These are phyloP conservation scores for Metschnikowia baotianmanensis DNA, from an alignment of 805 yeast species.

Conservation along the genomic window DNA sequence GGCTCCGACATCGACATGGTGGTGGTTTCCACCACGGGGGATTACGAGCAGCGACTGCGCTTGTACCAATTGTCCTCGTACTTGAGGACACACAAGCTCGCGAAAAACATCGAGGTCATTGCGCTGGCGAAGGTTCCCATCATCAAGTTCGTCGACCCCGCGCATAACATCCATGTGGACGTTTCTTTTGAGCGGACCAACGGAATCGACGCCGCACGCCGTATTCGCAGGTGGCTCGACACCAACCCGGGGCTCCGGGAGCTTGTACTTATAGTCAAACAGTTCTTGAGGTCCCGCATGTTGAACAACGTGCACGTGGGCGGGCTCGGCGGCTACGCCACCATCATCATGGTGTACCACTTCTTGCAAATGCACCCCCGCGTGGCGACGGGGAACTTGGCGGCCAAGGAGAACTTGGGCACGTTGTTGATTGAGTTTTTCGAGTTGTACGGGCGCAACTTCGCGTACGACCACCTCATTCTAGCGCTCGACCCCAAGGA, in stretches of 20 bases:
- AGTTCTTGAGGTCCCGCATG: conserved; percentile 72
- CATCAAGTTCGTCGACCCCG: conserved; percentile 80
- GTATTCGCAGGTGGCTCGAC: conserved; percentile 71
- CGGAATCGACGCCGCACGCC: conserved; percentile 78
- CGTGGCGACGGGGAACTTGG: conserved; percentile 61
- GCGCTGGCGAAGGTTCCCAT: conserved; percentile 93
- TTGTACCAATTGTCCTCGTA: conserved; percentile 72
- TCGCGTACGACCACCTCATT: conserved; percentile 79
- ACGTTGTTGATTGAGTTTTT: conserved; percentile 85
- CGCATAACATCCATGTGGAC: conserved; percentile 73
- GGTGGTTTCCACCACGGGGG: conserved; percentile 59
- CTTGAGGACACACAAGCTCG: conserved; percentile 59
- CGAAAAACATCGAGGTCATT: conserved; percentile 75
- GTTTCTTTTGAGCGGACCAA: conserved; percentile 84
- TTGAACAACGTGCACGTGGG: conserved; percentile 89
- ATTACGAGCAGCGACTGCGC: conserved; percentile 59
- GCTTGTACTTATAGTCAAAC: conserved; percentile 77
- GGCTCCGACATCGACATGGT: conserved; percentile 97
- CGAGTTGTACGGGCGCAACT: conserved; percentile 86
- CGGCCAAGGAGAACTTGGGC: conserved; percentile 75
- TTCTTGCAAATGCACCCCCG: conserved; percentile 80
- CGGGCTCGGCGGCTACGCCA: conserved; percentile 92
- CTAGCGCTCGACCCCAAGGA: conserved; percentile 55
- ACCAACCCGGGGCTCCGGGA: conserved; percentile 79
- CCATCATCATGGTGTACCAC: conserved; percentile 81